Conservation (phyloP, 2,329 filamentous ascomycete species). For the Neofusicoccum sp. region DNA sequence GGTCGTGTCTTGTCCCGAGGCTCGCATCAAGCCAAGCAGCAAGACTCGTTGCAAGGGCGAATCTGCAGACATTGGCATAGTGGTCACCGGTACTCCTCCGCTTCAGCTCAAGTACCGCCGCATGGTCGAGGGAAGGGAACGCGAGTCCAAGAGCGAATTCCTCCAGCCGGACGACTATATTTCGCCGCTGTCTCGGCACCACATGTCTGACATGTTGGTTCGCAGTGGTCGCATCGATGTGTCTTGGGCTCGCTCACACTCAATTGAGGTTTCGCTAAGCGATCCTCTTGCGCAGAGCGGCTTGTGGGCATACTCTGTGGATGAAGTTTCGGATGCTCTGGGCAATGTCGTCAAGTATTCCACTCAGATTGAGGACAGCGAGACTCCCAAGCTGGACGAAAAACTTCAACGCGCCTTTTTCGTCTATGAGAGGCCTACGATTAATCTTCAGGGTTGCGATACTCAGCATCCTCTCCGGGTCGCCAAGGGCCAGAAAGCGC, state of each 20-base stretch:
- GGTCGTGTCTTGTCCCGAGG: conserved; percentile 81
- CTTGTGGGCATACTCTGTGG: conserved; percentile 84
- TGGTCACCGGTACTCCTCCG: conserved; percentile 85
- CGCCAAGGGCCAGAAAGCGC: conserved; percentile 67
- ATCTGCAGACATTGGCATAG: conserved; percentile 77
- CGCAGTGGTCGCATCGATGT: conserved; percentile 62
- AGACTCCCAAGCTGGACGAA: conserved; percentile 49
- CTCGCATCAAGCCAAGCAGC: conserved; percentile 64
- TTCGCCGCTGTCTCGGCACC: conserved; percentile 69
- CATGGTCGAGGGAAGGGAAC: conserved; percentile 77
- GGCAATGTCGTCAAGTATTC: conserved; percentile 82
- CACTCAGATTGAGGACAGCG: conserved; percentile 64
- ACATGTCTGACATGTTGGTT: conserved; percentile 57
- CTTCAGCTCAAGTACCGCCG: conserved; percentile 91
- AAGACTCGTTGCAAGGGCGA: conserved; percentile 79
- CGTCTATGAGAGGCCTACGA: conserved; percentile 81
- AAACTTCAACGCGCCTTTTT: conserved; percentile 69
- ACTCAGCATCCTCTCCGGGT: conserved; percentile 78
- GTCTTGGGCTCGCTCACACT: conserved; percentile 76
- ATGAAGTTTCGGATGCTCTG: conserved; percentile 87
- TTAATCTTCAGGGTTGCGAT: conserved; percentile 72
- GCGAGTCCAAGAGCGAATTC: conserved; percentile 79
- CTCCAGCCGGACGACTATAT: conserved; percentile 84
- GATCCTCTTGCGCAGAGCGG: conserved; percentile 81
- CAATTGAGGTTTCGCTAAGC: conserved; percentile 78